Evolutionary conservation across 2,329 filamentous ascomycete species (phyloP).

Genomic region (Hypomyces rosellus): DNA sequence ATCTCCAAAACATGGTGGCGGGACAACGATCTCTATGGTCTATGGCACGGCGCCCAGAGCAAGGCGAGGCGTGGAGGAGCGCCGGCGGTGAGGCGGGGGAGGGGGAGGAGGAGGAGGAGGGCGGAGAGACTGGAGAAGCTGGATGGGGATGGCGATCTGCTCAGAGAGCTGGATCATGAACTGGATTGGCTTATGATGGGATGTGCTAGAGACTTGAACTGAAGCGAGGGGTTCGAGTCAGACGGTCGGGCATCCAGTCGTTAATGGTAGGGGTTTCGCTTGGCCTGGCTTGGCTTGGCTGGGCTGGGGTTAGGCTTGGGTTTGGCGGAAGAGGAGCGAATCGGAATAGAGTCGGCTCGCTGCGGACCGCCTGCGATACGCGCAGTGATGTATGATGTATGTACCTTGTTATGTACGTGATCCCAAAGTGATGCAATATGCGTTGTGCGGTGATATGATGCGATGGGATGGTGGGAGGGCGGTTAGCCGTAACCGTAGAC

Average conservation of each 20-base stretch:
- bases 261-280: neutral
- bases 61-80: conserved; percentile 19
- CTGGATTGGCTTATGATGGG: conserved; percentile 8
- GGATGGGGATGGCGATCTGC: conserved; percentile 3
- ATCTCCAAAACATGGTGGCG: conserved; percentile 97
- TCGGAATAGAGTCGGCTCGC: too few species aligned
- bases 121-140: neutral
- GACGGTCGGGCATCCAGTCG: conserved; percentile 8
- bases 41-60: conserved; percentile 24
- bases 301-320: too few species aligned
- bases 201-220: conserved; percentile 1
- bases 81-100: conserved; percentile 23
- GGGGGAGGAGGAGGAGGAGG: conserved; percentile 13
- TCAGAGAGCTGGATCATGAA: conserved; percentile 14
- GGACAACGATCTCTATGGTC: conserved; percentile 11
- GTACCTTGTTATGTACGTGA: neutral
- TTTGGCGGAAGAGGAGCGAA: too few species aligned
- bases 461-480: too few species aligned
- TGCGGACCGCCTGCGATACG: too few species aligned
- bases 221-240: conserved; percentile 1
- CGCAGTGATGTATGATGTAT: too few species aligned
- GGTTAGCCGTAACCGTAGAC: too few species aligned
- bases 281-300: too few species aligned
- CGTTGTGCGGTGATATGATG: too few species aligned
- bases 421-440: neutral